Percentiles rank a stretch among this genome's conserved stretches.
These are phyloP conservation scores for Candida yuanshanica DNA, from an alignment of 805 yeast species.

Conservation along the genomic window DNA sequence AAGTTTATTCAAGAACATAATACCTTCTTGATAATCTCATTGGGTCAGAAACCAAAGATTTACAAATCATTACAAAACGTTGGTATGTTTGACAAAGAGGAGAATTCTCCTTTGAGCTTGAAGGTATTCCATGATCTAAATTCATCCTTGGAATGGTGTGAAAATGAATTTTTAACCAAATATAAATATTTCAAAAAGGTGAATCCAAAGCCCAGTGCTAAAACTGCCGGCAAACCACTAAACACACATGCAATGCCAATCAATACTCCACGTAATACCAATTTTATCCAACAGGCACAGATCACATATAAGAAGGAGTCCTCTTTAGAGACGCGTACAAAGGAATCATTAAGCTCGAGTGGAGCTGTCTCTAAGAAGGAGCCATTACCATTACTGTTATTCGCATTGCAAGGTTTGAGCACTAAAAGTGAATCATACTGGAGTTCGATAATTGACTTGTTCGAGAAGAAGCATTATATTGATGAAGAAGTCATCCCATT, in stretches of 20 bases:
- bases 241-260: slow-evolving; percentile 15
- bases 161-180: slow-evolving; percentile 66
- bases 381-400: slow-evolving; percentile 40
- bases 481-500: slow-evolving; percentile 48
- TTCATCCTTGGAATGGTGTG: slow-evolving; percentile 94
- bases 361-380: slow-evolving; percentile 19
- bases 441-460: slow-evolving; percentile 53
- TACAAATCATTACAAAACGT: slow-evolving; percentile 75
- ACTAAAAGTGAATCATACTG: slow-evolving; percentile 49
- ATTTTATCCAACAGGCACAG: slow-evolving; percentile 35
- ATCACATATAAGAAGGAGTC: slow-evolving; percentile 27
- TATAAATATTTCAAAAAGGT: slow-evolving; percentile 28
- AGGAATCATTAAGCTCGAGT: slow-evolving; percentile 5
- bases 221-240: background rate
- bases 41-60: slow-evolving; percentile 64
- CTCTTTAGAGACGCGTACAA: slow-evolving; percentile 14
- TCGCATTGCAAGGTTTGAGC: slow-evolving; percentile 40
- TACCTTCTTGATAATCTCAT: slow-evolving; percentile 71
- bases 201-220: slow-evolving; percentile 1
- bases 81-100: slow-evolving; percentile 50
- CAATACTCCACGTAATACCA: slow-evolving; percentile 36
- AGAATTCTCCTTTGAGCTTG: slow-evolving; percentile 34
- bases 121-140: slow-evolving; percentile 76
- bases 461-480: slow-evolving; percentile 44
- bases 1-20: slow-evolving; percentile 65